Evolutionary conservation across 495 filamentous ascomycete genomes (phyloP).

Genomic region (Podospora comata): DNA sequence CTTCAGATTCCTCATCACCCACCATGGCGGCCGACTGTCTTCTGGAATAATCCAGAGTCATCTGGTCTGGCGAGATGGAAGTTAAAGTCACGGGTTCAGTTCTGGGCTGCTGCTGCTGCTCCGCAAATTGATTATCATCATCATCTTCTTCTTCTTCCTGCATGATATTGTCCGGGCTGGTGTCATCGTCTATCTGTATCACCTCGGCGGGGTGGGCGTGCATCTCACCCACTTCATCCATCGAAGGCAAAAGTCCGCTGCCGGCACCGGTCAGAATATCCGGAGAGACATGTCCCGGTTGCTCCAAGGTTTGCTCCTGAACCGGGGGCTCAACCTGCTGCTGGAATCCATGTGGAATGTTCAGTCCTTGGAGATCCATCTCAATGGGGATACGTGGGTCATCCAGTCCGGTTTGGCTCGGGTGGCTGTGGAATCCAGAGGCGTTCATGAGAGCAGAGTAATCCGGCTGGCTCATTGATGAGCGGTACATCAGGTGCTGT

Average conservation of each 20-base stretch:
- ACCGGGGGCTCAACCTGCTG: background rate
- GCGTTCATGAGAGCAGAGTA: background rate
- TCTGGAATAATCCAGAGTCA: conserved; percentile 8
- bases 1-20: background rate
- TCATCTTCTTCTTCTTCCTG: background rate
- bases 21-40: background rate
- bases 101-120: background rate
- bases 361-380: conserved; percentile 9
- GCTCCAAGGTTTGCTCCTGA: background rate
- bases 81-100: background rate
- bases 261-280: conserved; percentile 9
- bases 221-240: background rate
- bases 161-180: background rate
- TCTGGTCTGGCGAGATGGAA: background rate
- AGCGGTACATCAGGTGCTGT: background rate
- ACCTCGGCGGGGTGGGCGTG: background rate
- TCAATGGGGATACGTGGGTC: background rate
- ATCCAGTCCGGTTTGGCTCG: background rate
- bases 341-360: background rate
- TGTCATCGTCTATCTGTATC: conserved; percentile 11
- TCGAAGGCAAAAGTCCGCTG: background rate
- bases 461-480: conserved; percentile 13
- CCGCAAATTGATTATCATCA: too few species aligned
- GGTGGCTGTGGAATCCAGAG: background rate
- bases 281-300: conserved; percentile 12